These are phyloP conservation scores for Evernia prunastri DNA, from an alignment of 495 filamentous ascomycete species.

Conservation along the genomic window DNA sequence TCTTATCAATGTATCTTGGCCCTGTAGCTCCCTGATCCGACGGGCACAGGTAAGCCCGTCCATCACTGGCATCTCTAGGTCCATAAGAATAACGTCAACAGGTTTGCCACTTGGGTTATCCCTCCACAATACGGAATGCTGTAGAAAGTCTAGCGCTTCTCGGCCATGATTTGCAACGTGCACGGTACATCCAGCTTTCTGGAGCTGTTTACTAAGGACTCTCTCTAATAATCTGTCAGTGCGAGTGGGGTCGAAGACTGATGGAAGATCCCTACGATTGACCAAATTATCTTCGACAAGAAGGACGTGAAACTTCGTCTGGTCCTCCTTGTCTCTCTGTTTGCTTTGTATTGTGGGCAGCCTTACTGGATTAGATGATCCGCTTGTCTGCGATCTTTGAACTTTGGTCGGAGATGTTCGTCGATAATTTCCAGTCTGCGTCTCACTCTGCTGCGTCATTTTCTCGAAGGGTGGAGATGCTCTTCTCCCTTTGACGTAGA, in stretches of 20 bases:
- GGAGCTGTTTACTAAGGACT: neutral
- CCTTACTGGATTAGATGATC: neutral
- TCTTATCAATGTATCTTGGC: slow-evolving; percentile 39
- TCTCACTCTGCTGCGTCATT: neutral
- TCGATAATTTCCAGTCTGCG: neutral
- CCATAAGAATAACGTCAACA: slow-evolving; percentile 67
- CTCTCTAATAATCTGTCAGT: neutral
- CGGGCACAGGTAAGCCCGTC: slow-evolving; percentile 64
- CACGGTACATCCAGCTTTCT: neutral
- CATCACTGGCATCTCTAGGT: slow-evolving; percentile 81
- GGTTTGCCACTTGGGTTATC: slow-evolving; percentile 28
- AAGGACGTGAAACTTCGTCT: neutral
- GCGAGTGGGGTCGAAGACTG: neutral
- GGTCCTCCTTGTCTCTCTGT: slow-evolving; percentile 36
- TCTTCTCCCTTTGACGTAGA: neutral
- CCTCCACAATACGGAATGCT: slow-evolving; percentile 21
- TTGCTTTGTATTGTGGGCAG: neutral
- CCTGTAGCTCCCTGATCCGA: slow-evolving; percentile 58
- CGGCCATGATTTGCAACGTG: neutral
- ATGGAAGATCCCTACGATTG: neutral
- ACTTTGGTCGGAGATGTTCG: neutral
- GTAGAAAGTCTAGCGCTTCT: neutral
- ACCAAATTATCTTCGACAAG: slow-evolving; percentile 3
- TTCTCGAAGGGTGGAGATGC: neutral
- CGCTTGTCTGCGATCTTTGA: neutral